These are phyloP conservation scores for Diaporthe citri DNA, from an alignment of 2,329 filamentous ascomycete genomes.

Conservation along the genomic window DNA sequence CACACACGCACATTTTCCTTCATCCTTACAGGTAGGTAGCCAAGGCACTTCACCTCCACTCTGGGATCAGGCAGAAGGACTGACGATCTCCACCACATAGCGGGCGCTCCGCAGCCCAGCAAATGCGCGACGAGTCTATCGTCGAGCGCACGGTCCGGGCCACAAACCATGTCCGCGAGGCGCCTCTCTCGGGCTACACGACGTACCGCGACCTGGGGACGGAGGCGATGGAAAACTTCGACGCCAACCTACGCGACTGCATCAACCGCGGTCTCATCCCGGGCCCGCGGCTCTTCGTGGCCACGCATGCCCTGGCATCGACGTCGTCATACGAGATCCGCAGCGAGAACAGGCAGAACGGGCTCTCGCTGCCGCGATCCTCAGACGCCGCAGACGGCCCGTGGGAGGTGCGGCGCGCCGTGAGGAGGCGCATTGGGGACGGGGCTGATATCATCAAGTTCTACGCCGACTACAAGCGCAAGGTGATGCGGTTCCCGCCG, in stretches of 20 bases:
- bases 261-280: constrained; percentile 67
- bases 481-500: constrained; percentile 57
- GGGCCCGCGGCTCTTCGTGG: constrained; percentile 68
- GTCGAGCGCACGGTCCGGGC: constrained; percentile 68
- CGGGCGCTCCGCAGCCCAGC: constrained; percentile 56
- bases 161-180: constrained; percentile 64
- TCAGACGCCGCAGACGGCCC: constrained; percentile 62
- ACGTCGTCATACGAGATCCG: constrained; percentile 63
- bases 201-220: constrained; percentile 70
- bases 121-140: constrained; percentile 70
- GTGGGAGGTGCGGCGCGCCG: constrained; percentile 58
- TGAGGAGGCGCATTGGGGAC: constrained; percentile 59
- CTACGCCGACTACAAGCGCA: constrained; percentile 62
- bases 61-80: neutral
- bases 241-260: constrained; percentile 64
- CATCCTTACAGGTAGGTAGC: constrained; percentile 58
- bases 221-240: constrained; percentile 62
- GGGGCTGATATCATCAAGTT: constrained; percentile 65
- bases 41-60: constrained; percentile 31
- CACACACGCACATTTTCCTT: constrained; percentile 69
- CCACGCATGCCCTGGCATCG: constrained; percentile 63
- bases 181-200: constrained; percentile 69
- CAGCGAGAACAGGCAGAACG: constrained; percentile 57
- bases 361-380: constrained; percentile 51
- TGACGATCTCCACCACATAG: constrained; percentile 41